Conservation (phyloP, 1,139 yeast genomes). For the Suhomyces ambrosiae region DNA sequence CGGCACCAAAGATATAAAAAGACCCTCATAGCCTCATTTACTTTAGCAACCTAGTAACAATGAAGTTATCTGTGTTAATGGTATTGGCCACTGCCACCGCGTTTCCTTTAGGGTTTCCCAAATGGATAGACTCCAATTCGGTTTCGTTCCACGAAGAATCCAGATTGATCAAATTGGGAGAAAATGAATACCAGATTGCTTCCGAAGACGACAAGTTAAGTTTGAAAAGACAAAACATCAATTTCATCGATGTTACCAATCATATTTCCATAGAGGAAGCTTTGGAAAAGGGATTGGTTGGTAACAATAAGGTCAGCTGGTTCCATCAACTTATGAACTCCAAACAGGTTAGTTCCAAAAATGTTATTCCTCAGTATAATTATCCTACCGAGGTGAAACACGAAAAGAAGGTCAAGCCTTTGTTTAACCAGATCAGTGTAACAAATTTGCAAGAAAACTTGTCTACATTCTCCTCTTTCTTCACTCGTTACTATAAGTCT, state of each 20-base stretch:
- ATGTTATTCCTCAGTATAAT: slow-evolving; percentile 42
- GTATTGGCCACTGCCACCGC: slow-evolving; percentile 8
- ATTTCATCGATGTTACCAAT: slow-evolving; percentile 73
- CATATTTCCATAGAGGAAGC: slow-evolving; percentile 41
- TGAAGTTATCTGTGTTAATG: slow-evolving; percentile 8
- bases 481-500: slow-evolving; percentile 80
- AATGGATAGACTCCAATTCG: slow-evolving; percentile 1
- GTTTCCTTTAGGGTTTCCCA: slow-evolving; percentile 6
- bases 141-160: background rate
- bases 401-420: slow-evolving; percentile 38
- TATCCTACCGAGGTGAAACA: slow-evolving; percentile 57
- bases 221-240: slow-evolving; percentile 54
- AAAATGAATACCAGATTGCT: slow-evolving; percentile 42
- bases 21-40: background rate
- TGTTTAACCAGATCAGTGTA: slow-evolving; percentile 46
- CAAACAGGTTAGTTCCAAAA: slow-evolving; percentile 34
- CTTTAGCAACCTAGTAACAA: background rate
- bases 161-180: slow-evolving; percentile 42
- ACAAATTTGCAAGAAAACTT: slow-evolving; percentile 54
- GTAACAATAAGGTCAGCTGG: slow-evolving; percentile 10
- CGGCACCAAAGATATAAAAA: background rate
- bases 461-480: slow-evolving; percentile 67
- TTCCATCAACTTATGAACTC: slow-evolving; percentile 26
- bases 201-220: slow-evolving; percentile 59
- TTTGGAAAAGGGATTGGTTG: slow-evolving; percentile 31